These are phyloP conservation scores for Yueomyces sp. DNA, from an alignment of 1,139 yeast genomes.

Conservation along the genomic window DNA sequence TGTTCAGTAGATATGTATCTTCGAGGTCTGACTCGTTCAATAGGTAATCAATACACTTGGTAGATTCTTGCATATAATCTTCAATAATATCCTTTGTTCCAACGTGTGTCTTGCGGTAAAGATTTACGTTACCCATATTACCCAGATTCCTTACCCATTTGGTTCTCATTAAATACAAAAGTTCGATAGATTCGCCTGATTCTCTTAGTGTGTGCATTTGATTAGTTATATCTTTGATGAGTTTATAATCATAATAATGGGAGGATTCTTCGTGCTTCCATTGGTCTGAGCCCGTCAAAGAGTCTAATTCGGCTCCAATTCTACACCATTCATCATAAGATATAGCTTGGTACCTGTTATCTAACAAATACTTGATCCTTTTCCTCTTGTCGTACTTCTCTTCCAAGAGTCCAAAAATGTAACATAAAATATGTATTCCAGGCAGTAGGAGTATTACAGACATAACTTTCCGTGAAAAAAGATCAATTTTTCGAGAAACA, in stretches of 20 bases:
- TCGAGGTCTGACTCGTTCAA: constrained; percentile 38
- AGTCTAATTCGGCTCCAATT: constrained; percentile 53
- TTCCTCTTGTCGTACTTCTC: not conserved
- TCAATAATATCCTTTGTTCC: constrained; percentile 83
- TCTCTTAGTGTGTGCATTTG: constrained; percentile 35
- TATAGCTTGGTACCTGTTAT: constrained; percentile 31
- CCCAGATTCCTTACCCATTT: constrained; percentile 80
- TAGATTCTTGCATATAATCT: constrained; percentile 75
- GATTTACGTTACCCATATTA: constrained; percentile 71
- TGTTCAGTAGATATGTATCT: constrained; percentile 61
- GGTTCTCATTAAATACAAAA: constrained; percentile 68
- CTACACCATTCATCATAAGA: constrained; percentile 64
- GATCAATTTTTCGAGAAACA: no score
- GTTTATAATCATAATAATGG: constrained; percentile 56
- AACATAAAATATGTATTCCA: not conserved
- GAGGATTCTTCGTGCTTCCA: constrained; percentile 65
- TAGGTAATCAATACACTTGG: constrained; percentile 38
- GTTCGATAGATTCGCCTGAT: constrained; percentile 50
- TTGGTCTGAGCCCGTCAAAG: constrained; percentile 37
- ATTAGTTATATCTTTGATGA: constrained; percentile 41
- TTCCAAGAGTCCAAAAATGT: not conserved
- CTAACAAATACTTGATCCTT: not conserved
- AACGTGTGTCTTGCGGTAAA: constrained; percentile 66
- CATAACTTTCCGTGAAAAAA: not conserved
- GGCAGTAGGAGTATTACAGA: not conserved